phyloP scores from a whole-genome alignment of 2,329 filamentous ascomycete species.

The Colletotrichum neosansevieriae region DNA sequence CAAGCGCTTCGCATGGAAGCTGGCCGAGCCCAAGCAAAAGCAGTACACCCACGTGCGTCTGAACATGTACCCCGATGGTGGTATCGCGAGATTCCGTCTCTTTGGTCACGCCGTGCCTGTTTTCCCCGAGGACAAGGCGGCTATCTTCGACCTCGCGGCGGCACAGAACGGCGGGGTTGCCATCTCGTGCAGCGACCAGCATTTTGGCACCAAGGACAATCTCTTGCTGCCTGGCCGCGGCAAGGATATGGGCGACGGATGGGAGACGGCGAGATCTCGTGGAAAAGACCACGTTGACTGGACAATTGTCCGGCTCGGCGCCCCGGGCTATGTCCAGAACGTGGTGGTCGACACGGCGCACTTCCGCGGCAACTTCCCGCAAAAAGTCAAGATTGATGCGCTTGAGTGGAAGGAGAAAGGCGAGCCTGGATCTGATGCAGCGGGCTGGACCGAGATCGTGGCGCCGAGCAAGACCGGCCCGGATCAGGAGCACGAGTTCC shows the following conservation, averaged over 20 bases:
- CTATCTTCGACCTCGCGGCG: constrained; percentile 80
- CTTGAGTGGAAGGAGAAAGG: constrained; percentile 66
- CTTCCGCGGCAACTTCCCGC: constrained; percentile 87
- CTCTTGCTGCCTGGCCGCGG: constrained; percentile 82
- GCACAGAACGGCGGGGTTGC: constrained; percentile 84
- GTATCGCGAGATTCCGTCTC: constrained; percentile 83
- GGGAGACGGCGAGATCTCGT: constrained; percentile 84
- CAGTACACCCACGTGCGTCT: constrained; percentile 83
- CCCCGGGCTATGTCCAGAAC: constrained; percentile 72
- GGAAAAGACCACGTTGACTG: constrained; percentile 81
- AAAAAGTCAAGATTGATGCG: constrained; percentile 77
- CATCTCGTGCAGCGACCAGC: constrained; percentile 82
- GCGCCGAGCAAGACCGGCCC: constrained; percentile 76
- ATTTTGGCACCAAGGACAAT: constrained; percentile 86
- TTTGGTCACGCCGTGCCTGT: constrained; percentile 83
- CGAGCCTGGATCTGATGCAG: constrained; percentile 67
- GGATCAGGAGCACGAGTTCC: constrained; percentile 78
- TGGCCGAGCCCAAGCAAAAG: constrained; percentile 69
- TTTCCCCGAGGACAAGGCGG: constrained; percentile 74
- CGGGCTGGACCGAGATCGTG: constrained; percentile 75
- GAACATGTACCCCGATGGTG: constrained; percentile 88
- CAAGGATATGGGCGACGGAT: constrained; percentile 89
- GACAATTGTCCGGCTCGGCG: constrained; percentile 81
- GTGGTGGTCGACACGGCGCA: constrained; percentile 84
- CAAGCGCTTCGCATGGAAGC: constrained; percentile 79